These are phyloP conservation scores for Westerdykella sp. DNA, from an alignment of 2,329 filamentous ascomycete species.

Conservation along the genomic window DNA sequence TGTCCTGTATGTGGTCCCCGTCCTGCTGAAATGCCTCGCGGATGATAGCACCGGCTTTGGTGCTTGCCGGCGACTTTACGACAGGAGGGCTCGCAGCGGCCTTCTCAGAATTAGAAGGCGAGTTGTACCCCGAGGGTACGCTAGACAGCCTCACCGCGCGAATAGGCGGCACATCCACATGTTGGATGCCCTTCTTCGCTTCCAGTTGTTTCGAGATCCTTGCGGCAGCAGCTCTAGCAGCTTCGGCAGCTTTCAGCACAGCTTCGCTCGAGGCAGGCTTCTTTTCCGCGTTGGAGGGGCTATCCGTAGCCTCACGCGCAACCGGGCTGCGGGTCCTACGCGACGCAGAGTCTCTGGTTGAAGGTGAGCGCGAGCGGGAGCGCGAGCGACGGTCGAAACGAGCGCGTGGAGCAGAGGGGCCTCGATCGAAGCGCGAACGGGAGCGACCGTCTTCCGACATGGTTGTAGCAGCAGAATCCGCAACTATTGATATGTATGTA, in stretches of 20 bases:
- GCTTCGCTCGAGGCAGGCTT: slow-evolving; percentile 42
- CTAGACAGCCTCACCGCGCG: slow-evolving; percentile 45
- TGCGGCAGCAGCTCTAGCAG: slow-evolving; percentile 71
- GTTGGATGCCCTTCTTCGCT: slow-evolving; percentile 76
- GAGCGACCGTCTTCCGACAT: slow-evolving; percentile 82
- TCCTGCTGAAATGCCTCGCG: slow-evolving; percentile 91
- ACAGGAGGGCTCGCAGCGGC: slow-evolving; percentile 44
- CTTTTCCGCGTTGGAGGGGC: slow-evolving; percentile 45
- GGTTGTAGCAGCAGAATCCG: slow-evolving; percentile 1
- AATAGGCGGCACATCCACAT: slow-evolving; percentile 82
- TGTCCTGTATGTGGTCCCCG: slow-evolving; percentile 97
- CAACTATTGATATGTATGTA: too few relatives aligned
- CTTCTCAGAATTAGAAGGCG: not conserved
- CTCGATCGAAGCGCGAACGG: slow-evolving; percentile 92
- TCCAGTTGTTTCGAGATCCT: slow-evolving; percentile 45
- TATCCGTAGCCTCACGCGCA: slow-evolving; percentile 43
- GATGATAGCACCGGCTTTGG: slow-evolving; percentile 44
- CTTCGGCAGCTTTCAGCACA: slow-evolving; percentile 59
- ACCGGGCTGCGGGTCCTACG: slow-evolving; percentile 77
- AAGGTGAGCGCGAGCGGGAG: slow-evolving; percentile 74
- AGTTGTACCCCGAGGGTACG: not conserved
- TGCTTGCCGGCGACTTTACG: slow-evolving; percentile 50
- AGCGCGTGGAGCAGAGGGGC: slow-evolving; percentile 62
- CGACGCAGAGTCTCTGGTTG: slow-evolving; percentile 56
- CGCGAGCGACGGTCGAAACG: slow-evolving; percentile 66